Base-by-base conservation (phyloP, 768 basidiomycete genomes). In the Panaeolus cyanescens region DNA sequence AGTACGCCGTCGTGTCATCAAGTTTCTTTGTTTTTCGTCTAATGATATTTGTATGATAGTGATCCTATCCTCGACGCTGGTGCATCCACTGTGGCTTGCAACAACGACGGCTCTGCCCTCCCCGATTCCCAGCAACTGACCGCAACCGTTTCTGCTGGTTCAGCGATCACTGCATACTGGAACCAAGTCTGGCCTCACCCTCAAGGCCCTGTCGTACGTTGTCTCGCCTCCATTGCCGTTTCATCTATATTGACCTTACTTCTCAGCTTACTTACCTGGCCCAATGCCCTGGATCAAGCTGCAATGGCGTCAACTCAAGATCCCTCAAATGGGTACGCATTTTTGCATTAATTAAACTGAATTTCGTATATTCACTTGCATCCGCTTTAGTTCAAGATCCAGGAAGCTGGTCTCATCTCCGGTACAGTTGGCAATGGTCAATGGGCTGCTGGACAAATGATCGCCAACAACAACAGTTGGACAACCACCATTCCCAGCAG, bases 401-500 rank as follows among this genome's bases (percentile, higher is more conserved):
- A 81, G 59, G 63, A 82, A 68, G 74, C 80, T 15, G 80, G 81
- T 36, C 74, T 81, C 22, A 69, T 82, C n/a, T 77, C 71, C 32
- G 80, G 81, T 1, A 81, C 79, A 1, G 71, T 81, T 34, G 73
- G 55, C 33, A 62, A 62, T 19, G 81, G 81, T 7, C 62, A 63
- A 42, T 82, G 81, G 81, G 81, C 71, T 32, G 67, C 73, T 37
- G 81, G 81, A 3, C 69, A 76, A 56, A 80, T 82, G 80, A 80
- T 80, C 40, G 69, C 64, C 53, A 70, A 80, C 20, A 82, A 81
- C 71, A 75, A 73, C 60, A 74, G 71, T 33, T 82, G 80, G 80
- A 82, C 80, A 4, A 76, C 77, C 1, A 80, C 77, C 1, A 81
- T 82, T 65, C 80, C 80, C 2, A 66, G 64, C 33, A 74, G 77